phyloP scores from a whole-genome alignment of 768 basidiomycete genomes.

The Punctularia strigosozonata region DNA sequence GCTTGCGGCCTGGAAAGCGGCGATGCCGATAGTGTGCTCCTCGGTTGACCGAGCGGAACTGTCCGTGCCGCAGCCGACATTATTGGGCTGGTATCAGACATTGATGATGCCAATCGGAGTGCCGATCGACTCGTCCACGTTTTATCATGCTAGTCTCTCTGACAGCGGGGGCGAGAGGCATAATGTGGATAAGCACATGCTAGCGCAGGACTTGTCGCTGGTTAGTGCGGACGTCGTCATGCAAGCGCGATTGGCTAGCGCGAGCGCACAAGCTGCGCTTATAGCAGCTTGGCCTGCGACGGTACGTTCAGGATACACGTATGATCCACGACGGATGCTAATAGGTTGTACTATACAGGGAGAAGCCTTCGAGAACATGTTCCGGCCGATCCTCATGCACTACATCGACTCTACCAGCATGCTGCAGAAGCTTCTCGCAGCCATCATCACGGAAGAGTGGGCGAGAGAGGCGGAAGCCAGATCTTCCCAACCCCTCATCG shows the following conservation, averaged over 20 bases:
- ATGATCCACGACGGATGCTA: too few relatives aligned
- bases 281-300: constrained; percentile 55
- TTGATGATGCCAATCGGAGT: constrained; percentile 86
- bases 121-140: constrained; percentile 55
- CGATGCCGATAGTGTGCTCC: constrained; percentile 42
- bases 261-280: constrained; percentile 64
- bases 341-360: too few relatives aligned
- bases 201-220: constrained; percentile 80
- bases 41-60: constrained; percentile 37
- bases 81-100: constrained; percentile 77
- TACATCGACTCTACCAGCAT: constrained; percentile 85
- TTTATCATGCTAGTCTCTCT: constrained; percentile 51
- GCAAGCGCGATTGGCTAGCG: constrained; percentile 68
- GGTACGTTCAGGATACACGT: constrained; percentile 25
- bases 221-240: constrained; percentile 66
- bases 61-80: constrained; percentile 43
- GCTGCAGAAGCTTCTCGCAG: constrained; percentile 81
- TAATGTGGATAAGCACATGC: constrained; percentile 94
- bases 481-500: constrained; percentile 29
- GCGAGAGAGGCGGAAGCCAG: constrained; percentile 41
- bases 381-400: constrained; percentile 64
- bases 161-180: constrained; percentile 51
- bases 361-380: constrained; percentile 48
- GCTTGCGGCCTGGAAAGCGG: constrained; percentile 61
- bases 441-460: constrained; percentile 89